Percentiles rank a stretch among this genome's conserved stretches.
These are phyloP conservation scores for Dictyostelium brefeldianum DNA, from an alignment of 78 protist genomes.

Conservation along the genomic window DNA sequence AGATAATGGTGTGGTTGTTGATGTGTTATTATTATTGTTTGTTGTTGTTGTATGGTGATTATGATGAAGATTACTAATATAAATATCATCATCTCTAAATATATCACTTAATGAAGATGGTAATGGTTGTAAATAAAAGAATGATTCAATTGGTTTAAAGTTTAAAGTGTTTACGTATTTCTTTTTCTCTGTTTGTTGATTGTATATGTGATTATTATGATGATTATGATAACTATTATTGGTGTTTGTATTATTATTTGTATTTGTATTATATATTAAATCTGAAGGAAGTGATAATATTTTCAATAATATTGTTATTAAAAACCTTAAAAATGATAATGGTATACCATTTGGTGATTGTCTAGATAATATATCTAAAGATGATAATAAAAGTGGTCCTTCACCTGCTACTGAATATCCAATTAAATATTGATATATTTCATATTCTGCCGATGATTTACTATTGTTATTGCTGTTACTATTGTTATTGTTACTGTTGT, in stretches of 20 bases:
- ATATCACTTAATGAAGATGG: conserved; percentile 40
- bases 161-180: neutral
- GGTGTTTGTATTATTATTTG: neutral
- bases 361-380: conserved; percentile 62
- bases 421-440: conserved; percentile 29
- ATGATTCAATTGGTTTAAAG: conserved; percentile 26
- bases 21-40: neutral
- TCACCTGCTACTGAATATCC: conserved; percentile 53
- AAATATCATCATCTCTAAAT: neutral
- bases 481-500: neutral
- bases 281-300: conserved; percentile 18
- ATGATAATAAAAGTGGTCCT: conserved; percentile 39
- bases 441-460: neutral
- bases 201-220: neutral
- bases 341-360: conserved; percentile 45
- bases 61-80: neutral
- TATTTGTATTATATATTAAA: neutral
- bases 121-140: conserved; percentile 27
- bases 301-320: neutral
- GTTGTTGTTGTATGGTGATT: neutral
- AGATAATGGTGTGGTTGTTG: neutral
- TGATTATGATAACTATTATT: neutral
- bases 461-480: neutral
- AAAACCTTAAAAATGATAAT: conserved; percentile 24
- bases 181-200: conserved; percentile 1